Evolutionary conservation across 805 yeast genomes (phyloP).

Genomic region (Wickerhamomyces pijperi): DNA sequence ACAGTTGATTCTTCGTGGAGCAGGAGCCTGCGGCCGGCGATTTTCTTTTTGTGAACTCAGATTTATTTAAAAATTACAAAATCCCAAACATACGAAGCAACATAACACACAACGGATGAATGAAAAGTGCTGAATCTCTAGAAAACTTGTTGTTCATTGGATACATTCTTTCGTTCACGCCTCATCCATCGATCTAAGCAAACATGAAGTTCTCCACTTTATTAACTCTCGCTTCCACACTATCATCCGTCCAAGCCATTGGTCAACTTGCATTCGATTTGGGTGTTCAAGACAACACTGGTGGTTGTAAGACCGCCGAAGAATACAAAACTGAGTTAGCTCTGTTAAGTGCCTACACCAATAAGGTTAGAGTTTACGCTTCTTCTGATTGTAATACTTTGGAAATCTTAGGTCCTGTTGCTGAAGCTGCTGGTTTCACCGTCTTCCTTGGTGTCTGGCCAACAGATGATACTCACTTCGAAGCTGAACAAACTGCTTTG

Average conservation of each 20-base stretch:
- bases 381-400: constrained; percentile 91
- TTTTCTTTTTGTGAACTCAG: neutral
- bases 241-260: constrained; percentile 41
- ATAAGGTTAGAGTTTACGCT: constrained; percentile 75
- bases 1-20: too few relatives aligned
- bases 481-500: constrained; percentile 66
- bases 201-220: constrained; percentile 15
- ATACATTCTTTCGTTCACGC: neutral
- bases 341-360: constrained; percentile 45
- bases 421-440: constrained; percentile 65
- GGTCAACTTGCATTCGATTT: constrained; percentile 77
- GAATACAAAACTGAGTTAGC: constrained; percentile 66
- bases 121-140: too few relatives aligned
- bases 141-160: neutral
- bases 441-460: constrained; percentile 91
- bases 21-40: too few relatives aligned
- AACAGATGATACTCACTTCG: constrained; percentile 68
- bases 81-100: neutral
- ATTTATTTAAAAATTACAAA: neutral
- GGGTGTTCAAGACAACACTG: constrained; percentile 69
- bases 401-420: constrained; percentile 77
- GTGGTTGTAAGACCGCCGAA: constrained; percentile 61
- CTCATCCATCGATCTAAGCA: neutral
- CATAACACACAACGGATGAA: neutral
- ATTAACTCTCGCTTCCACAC: constrained; percentile 30